Percentiles rank a stretch among this genome's conserved stretches.
Conservation (phyloP, 1,139 yeast species). For the Hyphopichia wangnamkhiaoensis region DNA sequence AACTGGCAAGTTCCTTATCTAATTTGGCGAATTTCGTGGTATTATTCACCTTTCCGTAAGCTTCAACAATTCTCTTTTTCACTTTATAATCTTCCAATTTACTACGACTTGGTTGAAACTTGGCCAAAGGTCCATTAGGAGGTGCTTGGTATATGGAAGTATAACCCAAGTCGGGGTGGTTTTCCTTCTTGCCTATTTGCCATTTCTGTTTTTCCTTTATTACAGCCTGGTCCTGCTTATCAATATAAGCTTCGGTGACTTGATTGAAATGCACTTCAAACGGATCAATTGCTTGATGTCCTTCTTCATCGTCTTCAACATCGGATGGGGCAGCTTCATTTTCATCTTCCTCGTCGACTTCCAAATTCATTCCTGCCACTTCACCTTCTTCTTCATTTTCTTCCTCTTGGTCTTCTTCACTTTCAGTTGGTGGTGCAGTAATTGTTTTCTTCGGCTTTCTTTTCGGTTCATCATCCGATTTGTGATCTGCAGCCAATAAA, state of each 20-base stretch:
- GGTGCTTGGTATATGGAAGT: slow-evolving; percentile 29
- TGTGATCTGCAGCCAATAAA: slow-evolving; percentile 58
- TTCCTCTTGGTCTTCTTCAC: slow-evolving; percentile 14
- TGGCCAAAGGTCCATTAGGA: slow-evolving; percentile 24
- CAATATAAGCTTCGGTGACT: slow-evolving; percentile 45
- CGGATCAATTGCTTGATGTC: slow-evolving; percentile 47
- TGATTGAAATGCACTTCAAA: slow-evolving; percentile 75
- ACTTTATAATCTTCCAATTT: slow-evolving; percentile 14
- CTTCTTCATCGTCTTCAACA: slow-evolving; percentile 27
- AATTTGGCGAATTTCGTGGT: slow-evolving; percentile 9
- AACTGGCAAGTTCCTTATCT: slow-evolving; percentile 44
- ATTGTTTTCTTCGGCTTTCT: slow-evolving; percentile 6
- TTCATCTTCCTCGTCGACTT: slow-evolving; percentile 28
- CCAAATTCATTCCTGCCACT: slow-evolving; percentile 23
- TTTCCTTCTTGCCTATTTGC: slow-evolving; percentile 21
- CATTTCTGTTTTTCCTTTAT: slow-evolving; percentile 25
- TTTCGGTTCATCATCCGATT: slow-evolving; percentile 22
- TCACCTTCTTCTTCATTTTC: slow-evolving; percentile 30
- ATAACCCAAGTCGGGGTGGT: slow-evolving; percentile 20
- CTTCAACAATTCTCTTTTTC: slow-evolving; percentile 33
- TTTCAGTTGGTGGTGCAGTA: no score
- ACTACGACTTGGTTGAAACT: slow-evolving; percentile 2
- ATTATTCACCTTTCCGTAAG: slow-evolving; percentile 20
- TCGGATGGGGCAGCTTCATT: slow-evolving; percentile 28
- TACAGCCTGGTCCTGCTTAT: slow-evolving; percentile 26